These are phyloP conservation scores for Phytophthora citricola DNA, from an alignment of 352 stramenopile species.

Conservation along the genomic window DNA sequence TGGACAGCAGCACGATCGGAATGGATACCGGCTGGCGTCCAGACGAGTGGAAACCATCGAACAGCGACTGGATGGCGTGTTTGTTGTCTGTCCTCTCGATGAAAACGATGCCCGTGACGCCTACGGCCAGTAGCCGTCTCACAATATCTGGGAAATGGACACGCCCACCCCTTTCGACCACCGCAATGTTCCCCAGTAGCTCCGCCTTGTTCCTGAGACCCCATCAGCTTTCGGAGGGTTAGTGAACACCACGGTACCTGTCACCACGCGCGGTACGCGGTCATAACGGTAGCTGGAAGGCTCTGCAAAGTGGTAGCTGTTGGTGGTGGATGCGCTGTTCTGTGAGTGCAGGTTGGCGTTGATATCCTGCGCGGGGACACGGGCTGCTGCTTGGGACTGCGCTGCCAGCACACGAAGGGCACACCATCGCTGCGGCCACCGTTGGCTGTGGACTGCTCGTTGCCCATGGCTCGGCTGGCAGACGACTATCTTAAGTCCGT, in stretches of 20 bases:
- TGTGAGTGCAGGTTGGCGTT: conserved; percentile 40
- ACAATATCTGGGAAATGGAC: conserved; percentile 89
- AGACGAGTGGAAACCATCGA: conserved; percentile 89
- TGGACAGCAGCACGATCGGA: conserved; percentile 81
- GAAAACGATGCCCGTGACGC: conserved; percentile 79
- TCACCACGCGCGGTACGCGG: conserved; percentile 58
- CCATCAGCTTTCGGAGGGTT: conserved; percentile 73
- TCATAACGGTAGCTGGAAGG: conserved; percentile 86
- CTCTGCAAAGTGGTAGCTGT: conserved; percentile 81
- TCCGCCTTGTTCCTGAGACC: conserved; percentile 68
- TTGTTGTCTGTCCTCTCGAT: conserved; percentile 70
- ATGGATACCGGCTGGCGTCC: conserved; percentile 75
- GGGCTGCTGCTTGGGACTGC: conserved; percentile 26
- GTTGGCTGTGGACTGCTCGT: conserved; percentile 57
- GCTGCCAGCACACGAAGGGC: conserved; percentile 76
- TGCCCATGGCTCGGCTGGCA: conserved; percentile 44
- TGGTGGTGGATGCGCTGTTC: conserved; percentile 26
- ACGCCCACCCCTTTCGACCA: conserved; percentile 80
- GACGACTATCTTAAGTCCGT: neutral
- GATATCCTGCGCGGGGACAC: conserved; percentile 24
- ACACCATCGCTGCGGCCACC: conserved; percentile 55
- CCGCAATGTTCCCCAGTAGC: conserved; percentile 70
- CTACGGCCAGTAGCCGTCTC: conserved; percentile 65
- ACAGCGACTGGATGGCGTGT: conserved; percentile 72
- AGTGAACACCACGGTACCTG: conserved; percentile 60